Evolutionary conservation across 768 basidiomycete species (phyloP), one percentile per base, ranked within the genome.

Genomic region (Nidularia pulvinata): DNA sequence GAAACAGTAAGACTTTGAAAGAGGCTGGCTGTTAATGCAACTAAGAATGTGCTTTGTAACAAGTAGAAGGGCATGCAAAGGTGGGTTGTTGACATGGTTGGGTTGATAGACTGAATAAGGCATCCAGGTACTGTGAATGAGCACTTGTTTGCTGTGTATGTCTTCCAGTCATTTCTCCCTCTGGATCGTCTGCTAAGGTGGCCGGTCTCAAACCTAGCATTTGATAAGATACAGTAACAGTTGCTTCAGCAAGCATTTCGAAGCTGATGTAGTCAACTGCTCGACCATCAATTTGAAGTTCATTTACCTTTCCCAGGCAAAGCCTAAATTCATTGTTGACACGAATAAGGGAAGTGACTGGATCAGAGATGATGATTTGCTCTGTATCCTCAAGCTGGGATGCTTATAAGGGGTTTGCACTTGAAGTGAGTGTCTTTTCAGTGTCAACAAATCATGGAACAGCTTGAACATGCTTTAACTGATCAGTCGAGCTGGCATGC

Each of bases 251-350:
- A 6, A 68, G 53, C 43, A 61, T 48, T 1, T 64, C 55, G 4
- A 63, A 30, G 9, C 9, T 14, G 16, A 69, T 16, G 5, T 55
- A 44, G 1, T 59, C 56, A 1, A 61, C 52, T 16, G 59, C 35
- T 30, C 56, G 36, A 1, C 56, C 57, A 43, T 66, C 58, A 9
- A 69, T 32, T 22, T 50, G 54, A 2, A 71, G 50, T 4, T 57
- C 57, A 32, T 59, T 65, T 2, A 70, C 60, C 43, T 70, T 63
- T 0, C 62, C 68, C 25, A 71, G 52, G 25, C 61, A 59, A 1
- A 71, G 58, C 58, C 67, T 70, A 16, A 66, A 13, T 14, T 60
- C 35, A 2, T 59, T 52, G 1, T 68, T 63, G 22, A 49, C 61
- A 6, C 46, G 50, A 1, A 71, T 16, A 2, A 71, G 52, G 1